phyloP scores from a whole-genome alignment of 1,139 yeast genomes.

The Arxiozyma telluris region DNA sequence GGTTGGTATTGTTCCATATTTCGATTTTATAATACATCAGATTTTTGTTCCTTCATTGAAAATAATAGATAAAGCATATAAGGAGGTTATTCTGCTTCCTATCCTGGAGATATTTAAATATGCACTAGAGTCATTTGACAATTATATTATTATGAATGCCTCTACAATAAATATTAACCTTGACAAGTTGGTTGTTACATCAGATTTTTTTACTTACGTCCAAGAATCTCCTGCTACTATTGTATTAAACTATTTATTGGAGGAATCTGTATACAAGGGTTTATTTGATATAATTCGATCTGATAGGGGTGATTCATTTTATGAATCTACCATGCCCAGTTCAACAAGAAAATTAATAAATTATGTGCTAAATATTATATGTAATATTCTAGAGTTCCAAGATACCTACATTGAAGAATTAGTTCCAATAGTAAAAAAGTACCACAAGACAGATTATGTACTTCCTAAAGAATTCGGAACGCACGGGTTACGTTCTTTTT shows the following conservation, averaged over 20 bases:
- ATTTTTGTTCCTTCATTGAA: constrained; percentile 43
- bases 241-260: constrained; percentile 51
- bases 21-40: constrained; percentile 61
- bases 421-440: constrained; percentile 35
- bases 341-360: constrained; percentile 33
- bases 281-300: constrained; percentile 46
- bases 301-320: constrained; percentile 46
- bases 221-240: constrained; percentile 63
- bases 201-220: constrained; percentile 35
- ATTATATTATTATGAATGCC: constrained; percentile 47
- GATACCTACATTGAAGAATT: constrained; percentile 44
- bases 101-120: constrained; percentile 44
- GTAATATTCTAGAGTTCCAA: constrained; percentile 47
- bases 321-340: constrained; percentile 34
- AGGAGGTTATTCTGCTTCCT: constrained; percentile 42
- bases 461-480: constrained; percentile 48
- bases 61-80: constrained; percentile 31
- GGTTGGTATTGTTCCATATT: constrained; percentile 71
- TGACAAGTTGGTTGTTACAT: constrained; percentile 41
- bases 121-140: constrained; percentile 56
- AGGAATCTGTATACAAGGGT: constrained; percentile 46
- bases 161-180: constrained; percentile 42
- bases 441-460: constrained; percentile 30
- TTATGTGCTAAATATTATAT: constrained; percentile 38
- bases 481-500: constrained; percentile 55